Evolutionary conservation across 1,284 basidiomycete genomes (phyloP).

Genomic region (Leccinum solheimii): DNA sequence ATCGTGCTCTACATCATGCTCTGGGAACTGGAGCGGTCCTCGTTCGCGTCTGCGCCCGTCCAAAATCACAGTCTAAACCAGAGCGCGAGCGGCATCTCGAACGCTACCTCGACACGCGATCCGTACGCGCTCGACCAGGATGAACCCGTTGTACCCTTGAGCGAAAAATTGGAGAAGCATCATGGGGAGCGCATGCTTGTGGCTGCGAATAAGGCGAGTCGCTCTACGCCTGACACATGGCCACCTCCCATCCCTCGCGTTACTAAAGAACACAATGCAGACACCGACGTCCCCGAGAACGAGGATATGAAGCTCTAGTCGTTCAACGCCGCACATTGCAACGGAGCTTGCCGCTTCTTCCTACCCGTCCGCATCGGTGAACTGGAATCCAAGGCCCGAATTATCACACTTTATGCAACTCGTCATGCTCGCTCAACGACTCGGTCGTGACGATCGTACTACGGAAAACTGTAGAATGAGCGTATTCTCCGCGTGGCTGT

Average conservation of each 20-base stretch:
- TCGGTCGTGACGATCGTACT: conserved; percentile 29
- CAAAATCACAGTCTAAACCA: neutral
- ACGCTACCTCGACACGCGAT: neutral
- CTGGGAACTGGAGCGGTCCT: conserved; percentile 22
- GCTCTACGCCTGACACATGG: conserved; percentile 8
- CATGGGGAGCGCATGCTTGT: neutral
- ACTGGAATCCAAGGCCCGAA: conserved; percentile 50
- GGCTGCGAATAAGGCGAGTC: neutral
- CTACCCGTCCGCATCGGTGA: conserved; percentile 48
- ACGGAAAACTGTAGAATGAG: conserved; percentile 45
- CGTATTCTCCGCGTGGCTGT: conserved; percentile 44
- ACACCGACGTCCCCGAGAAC: neutral
- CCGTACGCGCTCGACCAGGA: neutral
- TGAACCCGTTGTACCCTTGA: neutral
- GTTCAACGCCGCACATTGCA: conserved; percentile 7
- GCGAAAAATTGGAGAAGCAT: neutral
- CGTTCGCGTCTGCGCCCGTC: conserved; percentile 3
- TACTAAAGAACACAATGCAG: conserved; percentile 6
- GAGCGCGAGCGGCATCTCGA: neutral
- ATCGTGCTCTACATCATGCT: neutral
- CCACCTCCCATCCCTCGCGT: conserved; percentile 16
- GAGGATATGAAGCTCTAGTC: neutral
- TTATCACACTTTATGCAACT: conserved; percentile 50
- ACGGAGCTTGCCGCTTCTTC: conserved; percentile 42
- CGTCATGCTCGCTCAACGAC: conserved; percentile 39